A percentile compares a stretch with the other conserved stretches of the same genome.
These are phyloP conservation scores for Leccinum griseonigrum DNA, from an alignment of 1,284 basidiomycete genomes.

Conservation along the genomic window DNA sequence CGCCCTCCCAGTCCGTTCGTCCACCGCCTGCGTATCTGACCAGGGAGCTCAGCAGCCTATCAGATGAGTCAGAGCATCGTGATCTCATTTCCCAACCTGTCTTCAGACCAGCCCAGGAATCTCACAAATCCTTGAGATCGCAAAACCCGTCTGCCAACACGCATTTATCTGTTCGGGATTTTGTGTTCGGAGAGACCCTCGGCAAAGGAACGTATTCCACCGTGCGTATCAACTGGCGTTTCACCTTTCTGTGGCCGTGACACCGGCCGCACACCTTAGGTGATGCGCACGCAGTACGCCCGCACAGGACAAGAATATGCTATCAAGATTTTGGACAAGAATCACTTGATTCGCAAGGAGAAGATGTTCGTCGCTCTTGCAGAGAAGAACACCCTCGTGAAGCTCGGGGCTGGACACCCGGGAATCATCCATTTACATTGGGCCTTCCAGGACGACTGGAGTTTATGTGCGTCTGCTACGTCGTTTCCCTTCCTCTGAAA, in stretches of 20 bases:
- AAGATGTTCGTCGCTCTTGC: slow-evolving; percentile 63
- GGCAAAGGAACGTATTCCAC: slow-evolving; percentile 84
- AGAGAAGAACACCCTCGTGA: slow-evolving; percentile 63
- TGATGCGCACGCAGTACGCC: slow-evolving; percentile 55
- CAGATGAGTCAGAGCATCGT: slow-evolving; percentile 31
- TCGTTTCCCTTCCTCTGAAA: background rate
- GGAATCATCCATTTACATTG: slow-evolving; percentile 81
- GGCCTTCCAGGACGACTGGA: slow-evolving; percentile 83
- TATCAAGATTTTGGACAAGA: slow-evolving; percentile 77
- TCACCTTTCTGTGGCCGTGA: background rate
- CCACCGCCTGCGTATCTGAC: slow-evolving; percentile 60
- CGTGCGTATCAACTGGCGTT: slow-evolving; percentile 39
- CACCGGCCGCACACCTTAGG: slow-evolving; percentile 38
- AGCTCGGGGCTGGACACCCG: slow-evolving; percentile 69
- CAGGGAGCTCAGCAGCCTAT: slow-evolving; percentile 52
- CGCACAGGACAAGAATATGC: slow-evolving; percentile 66
- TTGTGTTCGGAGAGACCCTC: slow-evolving; percentile 65
- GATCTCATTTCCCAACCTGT: slow-evolving; percentile 14
- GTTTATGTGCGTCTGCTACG: slow-evolving; percentile 56
- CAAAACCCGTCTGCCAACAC: slow-evolving; percentile 47
- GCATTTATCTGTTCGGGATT: slow-evolving; percentile 55
- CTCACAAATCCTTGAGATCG: slow-evolving; percentile 39
- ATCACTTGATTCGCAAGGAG: slow-evolving; percentile 64
- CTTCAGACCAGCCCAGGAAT: slow-evolving; percentile 18
- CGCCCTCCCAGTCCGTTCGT: slow-evolving; percentile 42